Conservation (phyloP, 129 eudicot species). For the Kitagawia praeruptora region DNA sequence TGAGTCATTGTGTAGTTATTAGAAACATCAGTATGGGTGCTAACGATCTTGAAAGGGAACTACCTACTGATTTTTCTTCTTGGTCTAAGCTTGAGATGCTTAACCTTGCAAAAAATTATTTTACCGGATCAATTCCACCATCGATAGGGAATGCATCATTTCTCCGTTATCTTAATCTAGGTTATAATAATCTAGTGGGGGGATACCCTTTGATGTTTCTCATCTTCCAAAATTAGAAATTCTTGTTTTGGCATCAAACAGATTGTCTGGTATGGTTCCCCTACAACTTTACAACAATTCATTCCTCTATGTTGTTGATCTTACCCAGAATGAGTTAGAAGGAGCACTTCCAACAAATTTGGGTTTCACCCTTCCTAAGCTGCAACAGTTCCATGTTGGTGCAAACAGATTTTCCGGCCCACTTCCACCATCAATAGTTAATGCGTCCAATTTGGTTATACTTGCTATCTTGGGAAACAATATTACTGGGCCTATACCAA, state of each 20-base stretch:
- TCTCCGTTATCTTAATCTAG: background rate
- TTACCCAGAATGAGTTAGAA: background rate
- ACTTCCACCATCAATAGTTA: constrained; percentile 8
- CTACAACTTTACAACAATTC: constrained; percentile 9
- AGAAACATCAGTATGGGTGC: background rate
- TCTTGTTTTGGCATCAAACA: background rate
- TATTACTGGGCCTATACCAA: constrained; percentile 3
- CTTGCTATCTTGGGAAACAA: background rate
- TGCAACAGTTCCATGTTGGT: background rate
- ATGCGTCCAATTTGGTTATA: constrained; percentile 4
- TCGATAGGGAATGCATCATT: constrained; percentile 13
- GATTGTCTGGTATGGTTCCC: constrained; percentile 11
- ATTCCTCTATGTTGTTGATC: background rate
- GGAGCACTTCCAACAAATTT: constrained; percentile 1
- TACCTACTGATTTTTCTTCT: background rate
- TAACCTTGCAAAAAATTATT: background rate
- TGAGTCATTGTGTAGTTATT: background rate
- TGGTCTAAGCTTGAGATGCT: constrained; percentile 2
- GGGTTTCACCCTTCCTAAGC: constrained; percentile 11
- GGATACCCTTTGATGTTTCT: constrained; percentile 1
- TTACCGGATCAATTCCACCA: constrained; percentile 14
- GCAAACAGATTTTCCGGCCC: background rate
- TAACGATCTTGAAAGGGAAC: constrained; percentile 3
- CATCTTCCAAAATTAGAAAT: background rate
- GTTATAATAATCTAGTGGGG: constrained; percentile 8